Evolutionary conservation across 1,284 basidiomycete species (phyloP).

Genomic region (Ceratobasidium sp.): DNA sequence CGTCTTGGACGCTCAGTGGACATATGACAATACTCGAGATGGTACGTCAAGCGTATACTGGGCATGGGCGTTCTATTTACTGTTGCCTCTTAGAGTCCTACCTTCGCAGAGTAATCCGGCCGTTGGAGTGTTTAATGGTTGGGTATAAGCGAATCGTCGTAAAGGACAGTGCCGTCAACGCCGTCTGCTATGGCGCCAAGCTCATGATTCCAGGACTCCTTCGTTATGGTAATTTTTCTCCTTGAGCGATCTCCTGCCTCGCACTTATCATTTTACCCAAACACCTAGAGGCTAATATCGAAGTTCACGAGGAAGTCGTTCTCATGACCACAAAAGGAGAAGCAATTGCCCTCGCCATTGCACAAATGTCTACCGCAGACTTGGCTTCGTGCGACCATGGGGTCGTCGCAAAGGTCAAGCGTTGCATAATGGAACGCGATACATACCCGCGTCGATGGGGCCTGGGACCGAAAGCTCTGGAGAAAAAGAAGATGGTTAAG

Average conservation of each 20-base stretch:
- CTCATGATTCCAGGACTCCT: constrained; percentile 99
- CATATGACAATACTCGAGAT: constrained; percentile 99
- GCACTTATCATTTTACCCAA: background rate
- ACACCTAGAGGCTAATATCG: constrained; percentile 85
- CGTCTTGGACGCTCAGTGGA: constrained; percentile 98
- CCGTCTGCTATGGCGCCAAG: constrained; percentile 99
- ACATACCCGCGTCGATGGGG: constrained; percentile 99
- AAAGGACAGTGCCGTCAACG: constrained; percentile 99
- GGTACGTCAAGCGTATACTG: constrained; percentile 66
- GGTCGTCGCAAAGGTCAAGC: constrained; percentile 98
- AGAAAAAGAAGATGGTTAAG: constrained; percentile 99
- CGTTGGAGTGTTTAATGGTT: constrained; percentile 93
- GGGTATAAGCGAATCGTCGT: constrained; percentile 99
- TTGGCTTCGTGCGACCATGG: constrained; percentile 99
- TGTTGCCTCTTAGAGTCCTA: constrained; percentile 82
- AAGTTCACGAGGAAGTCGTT: constrained; percentile 96
- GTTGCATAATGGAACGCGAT: constrained; percentile 99
- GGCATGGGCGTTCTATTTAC: background rate
- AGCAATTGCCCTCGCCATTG: constrained; percentile 96
- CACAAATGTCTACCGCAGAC: constrained; percentile 99
- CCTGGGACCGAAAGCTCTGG: constrained; percentile 93
- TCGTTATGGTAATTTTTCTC: constrained; percentile 71
- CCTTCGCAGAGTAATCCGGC: constrained; percentile 94
- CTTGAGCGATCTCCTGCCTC: background rate
- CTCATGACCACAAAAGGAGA: constrained; percentile 99